Evolutionary conservation across 306 rosid genomes (phyloP), one percentile per base, ranked within the genome.

Genomic region (Cicer judaicum): DNA sequence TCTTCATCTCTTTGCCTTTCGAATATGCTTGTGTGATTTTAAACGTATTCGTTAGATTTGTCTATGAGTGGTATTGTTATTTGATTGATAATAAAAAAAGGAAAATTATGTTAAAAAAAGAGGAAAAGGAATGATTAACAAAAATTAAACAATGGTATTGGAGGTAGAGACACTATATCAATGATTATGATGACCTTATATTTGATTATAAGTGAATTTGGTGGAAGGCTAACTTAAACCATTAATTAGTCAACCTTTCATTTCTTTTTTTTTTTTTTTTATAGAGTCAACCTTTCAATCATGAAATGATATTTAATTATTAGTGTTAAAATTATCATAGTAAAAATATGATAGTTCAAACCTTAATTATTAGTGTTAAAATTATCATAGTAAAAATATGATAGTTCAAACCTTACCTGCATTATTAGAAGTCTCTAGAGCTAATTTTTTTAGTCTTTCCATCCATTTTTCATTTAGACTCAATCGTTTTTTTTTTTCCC

Each of bases 1-100:
- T 9, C 75, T 82, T 81, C 90, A 84, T 81, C 9, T 71, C 53
- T 66, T 67, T 57, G 11, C 67, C 41, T 81, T 43, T 55, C 38
- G 74, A 18, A 10, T 73, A 78, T 82, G 79, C 2, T 56, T 77
- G 13, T 21, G 70, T 47, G 41, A 24, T 53, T 29, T 62, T 12
- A 71, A 60, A 44, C 11, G 3, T 54, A 52, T 49, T 50, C 3
- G 4, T 53, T 29, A 74, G 48, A 34, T 53, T 69, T 73, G 44
- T 65, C 34, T 39, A 64, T 21, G 78, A 55, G 29, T 34, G 60
- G 15, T 57, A 70, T 64, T 70, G 21, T 9, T 13, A 53, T 70
- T 52, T 68, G 47, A 67, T 47, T 53, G 42, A 40, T 42, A 8
- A 41, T 8, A 8, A 55, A 60, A 19, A 60, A 60, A 36, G 10